Evolutionary conservation across 495 filamentous ascomycete genomes (phyloP).

Genomic region (Bacidia gigantensis): DNA sequence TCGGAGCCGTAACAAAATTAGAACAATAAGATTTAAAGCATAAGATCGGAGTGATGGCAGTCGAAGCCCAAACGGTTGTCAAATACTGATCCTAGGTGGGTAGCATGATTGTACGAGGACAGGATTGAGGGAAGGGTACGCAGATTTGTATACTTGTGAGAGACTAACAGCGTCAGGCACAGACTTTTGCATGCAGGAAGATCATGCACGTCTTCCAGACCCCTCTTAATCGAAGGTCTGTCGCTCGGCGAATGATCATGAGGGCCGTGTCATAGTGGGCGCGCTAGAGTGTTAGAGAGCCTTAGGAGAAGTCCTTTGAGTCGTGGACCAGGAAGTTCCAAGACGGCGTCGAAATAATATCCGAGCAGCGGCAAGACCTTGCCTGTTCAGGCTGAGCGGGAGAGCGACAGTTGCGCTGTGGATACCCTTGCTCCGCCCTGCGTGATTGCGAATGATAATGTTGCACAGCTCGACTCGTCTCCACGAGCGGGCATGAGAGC

Average conservation of each 20-base stretch:
- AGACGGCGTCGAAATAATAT: slow-evolving; percentile 2
- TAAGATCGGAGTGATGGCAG: background rate
- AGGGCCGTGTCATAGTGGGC: slow-evolving; percentile 5
- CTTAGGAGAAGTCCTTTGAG: background rate
- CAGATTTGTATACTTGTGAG: background rate
- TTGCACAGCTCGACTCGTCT: background rate
- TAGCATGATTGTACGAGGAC: background rate
- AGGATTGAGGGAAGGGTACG: background rate
- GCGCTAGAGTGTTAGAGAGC: background rate
- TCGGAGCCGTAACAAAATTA: background rate
- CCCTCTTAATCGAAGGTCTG: background rate
- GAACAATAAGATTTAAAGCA: background rate
- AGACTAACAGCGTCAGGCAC: background rate
- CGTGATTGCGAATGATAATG: background rate
- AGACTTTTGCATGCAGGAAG: slow-evolving; percentile 6
- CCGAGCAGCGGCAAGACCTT: background rate
- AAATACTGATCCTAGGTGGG: background rate
- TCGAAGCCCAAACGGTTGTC: background rate
- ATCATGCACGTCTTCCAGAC: slow-evolving; percentile 1
- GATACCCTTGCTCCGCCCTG: background rate
- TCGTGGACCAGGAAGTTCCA: background rate
- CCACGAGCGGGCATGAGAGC: background rate
- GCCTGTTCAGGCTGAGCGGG: background rate
- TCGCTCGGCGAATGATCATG: slow-evolving; percentile 17
- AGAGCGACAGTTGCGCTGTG: background rate